Conservation (phyloP, 2,329 filamentous ascomycete genomes). For the Penicillium frequentans region DNA sequence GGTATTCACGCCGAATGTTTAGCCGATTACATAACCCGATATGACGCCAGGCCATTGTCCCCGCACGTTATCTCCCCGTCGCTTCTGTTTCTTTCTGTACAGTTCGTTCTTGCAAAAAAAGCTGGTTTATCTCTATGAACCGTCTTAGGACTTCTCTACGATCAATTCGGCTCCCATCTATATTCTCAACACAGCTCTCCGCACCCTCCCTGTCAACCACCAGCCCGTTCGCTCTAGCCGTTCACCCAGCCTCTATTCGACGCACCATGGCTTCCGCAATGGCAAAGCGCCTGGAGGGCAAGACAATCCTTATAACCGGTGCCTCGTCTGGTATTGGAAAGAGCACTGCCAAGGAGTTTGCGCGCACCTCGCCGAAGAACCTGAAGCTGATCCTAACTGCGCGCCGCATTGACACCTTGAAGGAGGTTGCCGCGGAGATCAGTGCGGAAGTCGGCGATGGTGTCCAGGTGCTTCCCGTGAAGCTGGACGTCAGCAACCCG, state of each 20-base stretch:
- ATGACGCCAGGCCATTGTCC: slow-evolving; percentile 20
- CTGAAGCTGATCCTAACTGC: slow-evolving; percentile 86
- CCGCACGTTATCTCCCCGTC: slow-evolving; percentile 18
- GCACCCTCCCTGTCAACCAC: background rate
- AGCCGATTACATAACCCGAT: slow-evolving; percentile 18
- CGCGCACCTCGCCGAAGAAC: slow-evolving; percentile 74
- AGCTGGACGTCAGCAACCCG: slow-evolving; percentile 82
- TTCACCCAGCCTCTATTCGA: slow-evolving; percentile 24
- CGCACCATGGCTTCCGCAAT: slow-evolving; percentile 67
- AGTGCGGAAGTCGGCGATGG: slow-evolving; percentile 72
- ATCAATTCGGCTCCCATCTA: slow-evolving; percentile 27
- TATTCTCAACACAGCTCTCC: slow-evolving; percentile 7
- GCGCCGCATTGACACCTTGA: slow-evolving; percentile 75
- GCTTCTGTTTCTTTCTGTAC: slow-evolving; percentile 12
- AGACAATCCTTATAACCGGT: slow-evolving; percentile 88
- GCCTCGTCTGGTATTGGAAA: slow-evolving; percentile 89
- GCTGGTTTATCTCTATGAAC: slow-evolving; percentile 27
- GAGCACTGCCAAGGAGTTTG: slow-evolving; percentile 80
- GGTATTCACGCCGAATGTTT: background rate
- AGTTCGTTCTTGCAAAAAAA: slow-evolving; percentile 4
- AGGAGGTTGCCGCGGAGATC: slow-evolving; percentile 75
- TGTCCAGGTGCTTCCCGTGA: slow-evolving; percentile 77
- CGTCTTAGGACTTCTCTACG: slow-evolving; percentile 18
- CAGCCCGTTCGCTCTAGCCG: slow-evolving; percentile 4
- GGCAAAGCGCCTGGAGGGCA: slow-evolving; percentile 83